Base-by-base conservation (phyloP, 1,284 basidiomycete genomes). In the Sporisorium iseilematis-ciliati region DNA sequence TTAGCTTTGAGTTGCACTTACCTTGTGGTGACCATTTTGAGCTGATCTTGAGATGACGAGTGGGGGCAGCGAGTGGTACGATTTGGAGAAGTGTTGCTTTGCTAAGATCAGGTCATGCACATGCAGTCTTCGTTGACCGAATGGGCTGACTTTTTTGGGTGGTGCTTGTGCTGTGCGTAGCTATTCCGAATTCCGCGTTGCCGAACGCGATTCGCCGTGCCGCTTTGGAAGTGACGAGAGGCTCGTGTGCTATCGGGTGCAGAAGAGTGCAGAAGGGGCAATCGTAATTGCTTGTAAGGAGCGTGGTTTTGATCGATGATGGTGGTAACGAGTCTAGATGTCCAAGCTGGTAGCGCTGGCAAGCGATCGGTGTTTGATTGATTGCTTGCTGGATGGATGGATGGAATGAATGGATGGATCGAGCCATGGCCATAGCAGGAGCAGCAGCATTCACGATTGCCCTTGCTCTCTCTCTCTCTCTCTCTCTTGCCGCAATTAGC, bases 1-100 rank as follows among this genome's bases (percentile, higher is more conserved):
- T n/a, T n/a, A n/a, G n/a, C n/a, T n/a, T n/a, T n/a, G n/a, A n/a
- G n/a, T n/a, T n/a, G n/a, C n/a, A 57, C 65, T 3, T 68, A 73
- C 70, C 70, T 67, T 65, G 70, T 73, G 12, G 70, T 73, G 42
- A 73, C 70, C 70, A 73, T 73, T 54, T 14, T 61, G 50, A 38
- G 21, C 18, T 26, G 20, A 21, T 29, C 31, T 18, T n/a, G 14
- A 48, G 11, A 25, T 16, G 23, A 20, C 38, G 33, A 12, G 46
- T 12, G 25, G 35, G 35, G 10, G 45, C 52, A 41, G 25, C 14
- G 25, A 59, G 25, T 56, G 26, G 35, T 23, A 26, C 18, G 46
- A 43, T 59, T 53, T 33, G 18, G 49, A 16, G 33, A n/a, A 35
- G 52, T 41, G 42, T 55, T 59, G 58, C 58, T 67, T 53, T 68